These are phyloP conservation scores for Fusarium hostae DNA, from an alignment of 2,329 filamentous ascomycete species.

Conservation along the genomic window DNA sequence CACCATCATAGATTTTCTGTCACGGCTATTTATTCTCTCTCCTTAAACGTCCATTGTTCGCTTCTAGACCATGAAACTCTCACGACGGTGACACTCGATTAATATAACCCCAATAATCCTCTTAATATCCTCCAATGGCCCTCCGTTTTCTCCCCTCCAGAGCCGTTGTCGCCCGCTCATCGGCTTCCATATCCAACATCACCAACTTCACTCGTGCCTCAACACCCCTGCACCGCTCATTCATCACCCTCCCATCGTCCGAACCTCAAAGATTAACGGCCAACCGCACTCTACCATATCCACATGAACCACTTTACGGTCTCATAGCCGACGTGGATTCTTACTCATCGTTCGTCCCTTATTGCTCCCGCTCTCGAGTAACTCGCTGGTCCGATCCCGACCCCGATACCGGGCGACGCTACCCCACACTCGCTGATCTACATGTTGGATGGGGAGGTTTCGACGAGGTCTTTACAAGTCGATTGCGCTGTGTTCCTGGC, in stretches of 20 bases:
- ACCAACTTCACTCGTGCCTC: conserved; percentile 35
- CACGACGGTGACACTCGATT: background rate
- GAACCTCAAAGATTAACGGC: conserved; percentile 75
- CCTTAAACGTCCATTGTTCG: background rate
- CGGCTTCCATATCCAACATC: conserved; percentile 23
- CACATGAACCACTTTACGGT: conserved; percentile 76
- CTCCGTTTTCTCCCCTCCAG: conserved; percentile 23
- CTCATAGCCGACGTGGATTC: conserved; percentile 89
- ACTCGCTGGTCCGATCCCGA: conserved; percentile 75
- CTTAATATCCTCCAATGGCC: conserved; percentile 26
- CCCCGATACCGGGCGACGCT: conserved; percentile 58
- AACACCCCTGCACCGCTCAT: conserved; percentile 51
- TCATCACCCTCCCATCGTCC: conserved; percentile 50
- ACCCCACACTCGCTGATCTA: conserved; percentile 81
- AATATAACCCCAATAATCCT: background rate
- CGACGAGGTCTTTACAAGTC: conserved; percentile 84
- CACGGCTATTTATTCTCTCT: background rate
- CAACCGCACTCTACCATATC: conserved; percentile 80
- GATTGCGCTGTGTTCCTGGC: conserved; percentile 80
- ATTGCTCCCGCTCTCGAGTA: conserved; percentile 81
- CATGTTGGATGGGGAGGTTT: conserved; percentile 87
- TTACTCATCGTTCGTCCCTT: conserved; percentile 91
- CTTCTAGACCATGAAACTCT: conserved; percentile 4
- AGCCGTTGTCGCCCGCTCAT: conserved; percentile 23
- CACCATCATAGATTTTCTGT: conserved; percentile 37